Evolutionary conservation across 2,329 filamentous ascomycete species (phyloP), one percentile per base, ranked within the genome.

Genomic region (Aspergillus eucalypticola): DNA sequence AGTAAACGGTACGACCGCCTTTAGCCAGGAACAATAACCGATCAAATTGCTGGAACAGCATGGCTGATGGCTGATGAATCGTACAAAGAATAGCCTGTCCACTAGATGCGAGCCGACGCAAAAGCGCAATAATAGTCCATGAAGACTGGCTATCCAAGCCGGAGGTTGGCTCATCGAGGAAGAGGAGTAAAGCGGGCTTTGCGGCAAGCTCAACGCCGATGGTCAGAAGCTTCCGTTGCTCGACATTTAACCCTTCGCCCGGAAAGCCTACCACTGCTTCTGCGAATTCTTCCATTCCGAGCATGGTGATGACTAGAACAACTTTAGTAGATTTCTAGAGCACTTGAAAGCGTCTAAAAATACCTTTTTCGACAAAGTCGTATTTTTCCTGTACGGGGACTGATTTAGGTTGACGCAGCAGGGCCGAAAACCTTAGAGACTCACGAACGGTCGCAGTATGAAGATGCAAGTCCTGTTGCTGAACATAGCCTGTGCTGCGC

Each of bases 201-300:
- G 93, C 92, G 41, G 91, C 92, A 21, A 97, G 84, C 73, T 97
- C 93, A 29, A 97, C 92, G 72, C 92, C 93, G 63, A 97, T 96
- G 0, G 92, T 96, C 5, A 96, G 82, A 64, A 91, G 88, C 71
- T 87, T 87, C 8, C 85, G 78, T 68, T 88, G 85, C 68, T 87
- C 85, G 44, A 84, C 80, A 59, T 84, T 84, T 51, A 84, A 74
- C 69, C 82, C 92, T 79, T 94, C 90, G 46, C 92, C 92, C 0
- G 90, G 91, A 17, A 91, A 88, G 79, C 92, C 92, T 56, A 96
- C 90, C 54, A 96, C 83, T 7, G 92, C 92, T 69, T 95, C 91
- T 15, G 91, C 90, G 68, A 94, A 96, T 55, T 91, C 87, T 60
- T 91, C 82, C 92, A 96, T 96, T 35, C 93, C 91, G 19, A 96